Conservation (phyloP, 805 yeast genomes). For the Kazachstania martiniae region DNA sequence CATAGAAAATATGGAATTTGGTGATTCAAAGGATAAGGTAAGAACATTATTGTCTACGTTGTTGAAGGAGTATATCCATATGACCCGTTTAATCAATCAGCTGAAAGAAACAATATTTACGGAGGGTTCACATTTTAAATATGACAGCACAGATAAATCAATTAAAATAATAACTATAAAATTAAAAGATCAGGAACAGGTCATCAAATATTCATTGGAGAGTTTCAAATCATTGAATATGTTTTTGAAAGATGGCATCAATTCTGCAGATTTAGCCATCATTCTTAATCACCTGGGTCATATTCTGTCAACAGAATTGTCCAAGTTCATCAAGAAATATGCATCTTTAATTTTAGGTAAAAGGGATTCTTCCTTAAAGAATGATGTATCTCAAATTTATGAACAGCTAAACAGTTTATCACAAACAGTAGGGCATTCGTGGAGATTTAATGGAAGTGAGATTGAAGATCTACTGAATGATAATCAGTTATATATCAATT, state of each 20-base stretch:
- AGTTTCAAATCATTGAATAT: slow-evolving; percentile 6
- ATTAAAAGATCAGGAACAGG: background rate
- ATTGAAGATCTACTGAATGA: slow-evolving; percentile 13
- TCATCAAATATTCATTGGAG: slow-evolving; percentile 2
- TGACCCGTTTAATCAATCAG: slow-evolving; percentile 5
- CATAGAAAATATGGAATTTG: slow-evolving; percentile 14
- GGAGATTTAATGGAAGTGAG: slow-evolving; percentile 12
- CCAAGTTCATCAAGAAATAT: slow-evolving; percentile 15
- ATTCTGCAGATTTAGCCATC: background rate
- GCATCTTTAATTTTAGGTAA: slow-evolving; percentile 11
- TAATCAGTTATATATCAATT: slow-evolving; percentile 14
- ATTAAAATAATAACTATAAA: background rate
- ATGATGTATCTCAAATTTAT: slow-evolving; percentile 6
- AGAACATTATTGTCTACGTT: slow-evolving; percentile 9
- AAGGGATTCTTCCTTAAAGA: slow-evolving; percentile 6
- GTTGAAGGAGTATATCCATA: slow-evolving; percentile 9
- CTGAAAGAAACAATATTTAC: slow-evolving; percentile 15
- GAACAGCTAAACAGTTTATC: slow-evolving; percentile 8
- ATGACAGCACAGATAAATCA: background rate
- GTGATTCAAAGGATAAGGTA: slow-evolving; percentile 15
- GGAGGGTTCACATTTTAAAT: background rate
- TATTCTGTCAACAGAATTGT: slow-evolving; percentile 14
- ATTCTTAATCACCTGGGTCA: slow-evolving; percentile 10
- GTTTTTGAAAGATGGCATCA: slow-evolving; percentile 5
- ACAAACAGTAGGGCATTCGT: slow-evolving; percentile 1